Evolutionary conservation across 2,329 filamentous ascomycete species (phyloP), one percentile per base, ranked within the genome.

Genomic region (Talaromyces funiculosus): DNA sequence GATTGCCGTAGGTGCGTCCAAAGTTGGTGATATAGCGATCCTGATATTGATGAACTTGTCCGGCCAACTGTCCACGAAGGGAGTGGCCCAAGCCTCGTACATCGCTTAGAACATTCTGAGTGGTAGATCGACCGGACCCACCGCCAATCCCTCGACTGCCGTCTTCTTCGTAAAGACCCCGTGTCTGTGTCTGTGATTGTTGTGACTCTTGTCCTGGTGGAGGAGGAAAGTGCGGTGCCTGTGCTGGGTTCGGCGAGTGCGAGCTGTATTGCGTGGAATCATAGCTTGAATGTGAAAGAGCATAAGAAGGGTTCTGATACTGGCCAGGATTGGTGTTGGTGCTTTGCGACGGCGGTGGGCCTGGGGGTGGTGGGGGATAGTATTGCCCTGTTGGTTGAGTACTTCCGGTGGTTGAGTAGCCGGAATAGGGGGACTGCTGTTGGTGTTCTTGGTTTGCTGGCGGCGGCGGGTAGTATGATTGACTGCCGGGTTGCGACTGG

Each of bases 31-130:
- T 62, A 29, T 72, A 67, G 6, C 69, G 69, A 64, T 77, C 75
- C 60, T 77, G 75, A 61, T 78, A 77, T 26, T 76, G 75, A 60
- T 78, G 76, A 10, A 78, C 73, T 61, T 77, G 77, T 20, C 71
- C 71, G 43, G 60, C 60, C 20, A 61, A 47, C 24, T 61, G 60
- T 18, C 60, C 60, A 40, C 76, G 74, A 37, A 79, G 68, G 12
- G 67, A 66, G 59, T 72, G 73, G 16, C 74, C 70, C 57, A 77
- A 74, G 16, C 71, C 67, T 9, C 68, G 70, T 49, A 79, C 60
- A 35, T 78, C 73, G 14, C 73, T 68, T 20, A 69, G 70, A 59
- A 78, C 68, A 7, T 74, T 70, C 61, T 70, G 67, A 22, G 75
- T 68, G 4, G 67, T 68, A 47, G 73, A 65, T 33, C 67, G 53